Evolutionary conservation across 371 early-diverging fungal genomes (phyloP).

Genomic region (Syncephalastrum monosporum): DNA sequence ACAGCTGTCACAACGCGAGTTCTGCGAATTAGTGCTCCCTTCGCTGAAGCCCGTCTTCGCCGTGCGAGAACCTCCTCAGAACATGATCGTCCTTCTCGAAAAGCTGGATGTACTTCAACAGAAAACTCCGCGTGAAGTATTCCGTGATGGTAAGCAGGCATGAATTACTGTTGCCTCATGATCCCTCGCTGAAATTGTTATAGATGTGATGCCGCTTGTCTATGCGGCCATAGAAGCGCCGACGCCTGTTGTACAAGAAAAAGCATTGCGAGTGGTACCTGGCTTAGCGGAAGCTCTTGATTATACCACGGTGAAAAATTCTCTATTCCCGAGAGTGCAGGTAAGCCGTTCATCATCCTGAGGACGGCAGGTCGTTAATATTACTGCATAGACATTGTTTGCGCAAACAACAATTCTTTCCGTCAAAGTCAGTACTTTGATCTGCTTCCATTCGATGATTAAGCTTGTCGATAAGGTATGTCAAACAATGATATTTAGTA

Average conservation of each 20-base stretch:
- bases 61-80: constrained; percentile 62
- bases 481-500: not conserved
- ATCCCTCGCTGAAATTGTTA: not conserved
- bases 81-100: constrained; percentile 65
- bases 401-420: constrained; percentile 67
- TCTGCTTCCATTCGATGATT: constrained; percentile 76
- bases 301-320: constrained; percentile 67
- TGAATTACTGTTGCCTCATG: not conserved
- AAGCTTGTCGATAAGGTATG: constrained; percentile 69
- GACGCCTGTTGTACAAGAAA: constrained; percentile 72
- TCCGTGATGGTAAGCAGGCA: constrained; percentile 49
- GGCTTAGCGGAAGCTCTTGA: constrained; percentile 61
- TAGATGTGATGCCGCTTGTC: constrained; percentile 75
- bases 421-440: constrained; percentile 73
- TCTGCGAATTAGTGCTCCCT: constrained; percentile 61
- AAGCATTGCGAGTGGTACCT: constrained; percentile 71
- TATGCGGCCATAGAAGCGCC: constrained; percentile 68
- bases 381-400: constrained; percentile 52
- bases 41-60: constrained; percentile 64
- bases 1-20: constrained; percentile 61
- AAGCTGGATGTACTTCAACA: constrained; percentile 59
- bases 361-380: no score
- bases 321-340: constrained; percentile 76
- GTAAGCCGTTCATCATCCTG: constrained; percentile 15
- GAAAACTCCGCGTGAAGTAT: constrained; percentile 61